These are phyloP conservation scores for Pseudoneurospora amorphoporcata DNA, from an alignment of 495 filamentous ascomycete species.

Conservation along the genomic window DNA sequence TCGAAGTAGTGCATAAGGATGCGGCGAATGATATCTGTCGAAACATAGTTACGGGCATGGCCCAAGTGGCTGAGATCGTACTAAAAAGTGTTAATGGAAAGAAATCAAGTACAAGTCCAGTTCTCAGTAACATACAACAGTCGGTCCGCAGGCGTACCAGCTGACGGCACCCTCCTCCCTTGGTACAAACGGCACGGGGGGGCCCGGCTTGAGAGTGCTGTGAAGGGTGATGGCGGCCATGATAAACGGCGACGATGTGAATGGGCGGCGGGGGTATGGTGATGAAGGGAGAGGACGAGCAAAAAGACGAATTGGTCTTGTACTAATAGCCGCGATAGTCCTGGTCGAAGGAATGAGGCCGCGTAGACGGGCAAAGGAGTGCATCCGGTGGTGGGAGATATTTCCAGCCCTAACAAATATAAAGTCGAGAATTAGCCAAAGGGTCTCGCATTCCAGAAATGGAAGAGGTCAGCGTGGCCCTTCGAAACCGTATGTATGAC, in stretches of 20 bases:
- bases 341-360: conserved; percentile 1
- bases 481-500: not conserved
- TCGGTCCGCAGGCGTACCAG: conserved; percentile 91
- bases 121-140: conserved; percentile 27
- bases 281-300: not conserved
- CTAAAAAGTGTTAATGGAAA: not conserved
- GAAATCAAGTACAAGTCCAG: not conserved
- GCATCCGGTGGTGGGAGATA: conserved; percentile 12
- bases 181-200: conserved; percentile 67
- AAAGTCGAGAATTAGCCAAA: not conserved
- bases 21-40: conserved; percentile 82
- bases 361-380: conserved; percentile 12
- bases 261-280: not conserved
- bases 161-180: conserved; percentile 62
- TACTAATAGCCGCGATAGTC: not conserved
- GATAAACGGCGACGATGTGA: not conserved
- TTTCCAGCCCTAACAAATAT: not conserved
- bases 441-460: not conserved
- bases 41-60: conserved; percentile 82
- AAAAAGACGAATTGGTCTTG: conserved; percentile 8
- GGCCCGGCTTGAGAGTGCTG: conserved; percentile 64
- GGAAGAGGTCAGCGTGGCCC: conserved; percentile 18
- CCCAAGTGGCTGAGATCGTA: conserved; percentile 3
- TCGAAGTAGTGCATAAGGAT: conserved; percentile 80
- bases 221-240: conserved; percentile 52